These are phyloP conservation scores for Candida pseudoglaebosa DNA, from an alignment of 805 yeast genomes.

Conservation along the genomic window DNA sequence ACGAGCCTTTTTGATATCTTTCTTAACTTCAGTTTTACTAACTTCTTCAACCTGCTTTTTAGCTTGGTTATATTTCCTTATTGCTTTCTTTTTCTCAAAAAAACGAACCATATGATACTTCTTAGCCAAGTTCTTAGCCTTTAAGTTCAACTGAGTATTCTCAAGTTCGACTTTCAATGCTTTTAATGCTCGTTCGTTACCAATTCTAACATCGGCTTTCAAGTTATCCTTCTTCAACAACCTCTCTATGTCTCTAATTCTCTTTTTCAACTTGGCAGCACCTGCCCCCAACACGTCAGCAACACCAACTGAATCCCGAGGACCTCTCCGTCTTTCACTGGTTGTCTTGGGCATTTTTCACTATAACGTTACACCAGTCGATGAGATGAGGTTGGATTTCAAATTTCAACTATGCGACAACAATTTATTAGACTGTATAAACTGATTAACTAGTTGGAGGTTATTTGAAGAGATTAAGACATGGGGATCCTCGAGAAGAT, in stretches of 20 bases:
- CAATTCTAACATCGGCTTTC: slow-evolving; percentile 61
- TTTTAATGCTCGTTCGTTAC: slow-evolving; percentile 71
- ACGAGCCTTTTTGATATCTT: slow-evolving; percentile 41
- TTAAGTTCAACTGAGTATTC: slow-evolving; percentile 40
- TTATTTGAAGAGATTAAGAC: too few relatives aligned
- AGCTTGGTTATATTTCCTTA: slow-evolving; percentile 60
- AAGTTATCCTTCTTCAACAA: slow-evolving; percentile 48
- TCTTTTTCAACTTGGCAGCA: slow-evolving; percentile 65
- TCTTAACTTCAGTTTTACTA: slow-evolving; percentile 28
- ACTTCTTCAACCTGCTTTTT: slow-evolving; percentile 34
- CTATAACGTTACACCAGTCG: background rate
- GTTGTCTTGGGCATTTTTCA: slow-evolving; percentile 17
- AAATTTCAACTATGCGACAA: background rate
- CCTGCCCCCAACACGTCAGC: slow-evolving; percentile 31
- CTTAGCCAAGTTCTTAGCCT: slow-evolving; percentile 51
- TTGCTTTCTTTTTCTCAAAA: slow-evolving; percentile 84
- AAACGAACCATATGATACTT: slow-evolving; percentile 93
- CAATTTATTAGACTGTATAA: background rate
- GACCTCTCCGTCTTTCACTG: slow-evolving; percentile 12
- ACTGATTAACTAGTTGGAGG: background rate
- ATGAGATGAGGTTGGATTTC: background rate
- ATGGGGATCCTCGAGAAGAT: slow-evolving; percentile 60
- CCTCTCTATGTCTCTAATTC: slow-evolving; percentile 82
- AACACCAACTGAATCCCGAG: slow-evolving; percentile 21
- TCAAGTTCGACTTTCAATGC: slow-evolving; percentile 59